phyloP scores from a whole-genome alignment of 2,329 filamentous ascomycete genomes.

The Cladobotryum protrusum region DNA sequence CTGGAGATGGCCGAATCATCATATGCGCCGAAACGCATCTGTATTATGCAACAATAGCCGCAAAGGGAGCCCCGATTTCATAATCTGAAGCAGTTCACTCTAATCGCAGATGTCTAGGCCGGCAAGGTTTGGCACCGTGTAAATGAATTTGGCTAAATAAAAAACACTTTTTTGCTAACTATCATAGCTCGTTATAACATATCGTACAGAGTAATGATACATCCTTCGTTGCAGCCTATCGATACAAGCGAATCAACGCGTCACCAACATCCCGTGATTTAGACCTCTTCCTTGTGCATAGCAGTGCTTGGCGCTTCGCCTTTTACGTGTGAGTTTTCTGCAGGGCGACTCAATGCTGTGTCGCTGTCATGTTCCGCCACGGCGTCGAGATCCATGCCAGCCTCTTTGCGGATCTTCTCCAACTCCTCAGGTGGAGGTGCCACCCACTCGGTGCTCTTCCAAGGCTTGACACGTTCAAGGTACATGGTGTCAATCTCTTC shows the following conservation, averaged over 20 bases:
- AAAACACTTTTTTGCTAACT: too few species aligned
- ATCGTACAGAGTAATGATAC: too few species aligned
- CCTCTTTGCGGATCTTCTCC: conserved; percentile 34
- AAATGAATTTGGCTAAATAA: too few species aligned
- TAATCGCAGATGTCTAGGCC: too few species aligned
- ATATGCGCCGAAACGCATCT: conserved; percentile 18
- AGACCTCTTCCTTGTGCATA: not conserved
- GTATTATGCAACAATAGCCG: conserved; percentile 5
- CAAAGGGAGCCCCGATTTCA: conserved; percentile 8
- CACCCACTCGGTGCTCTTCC: conserved; percentile 53
- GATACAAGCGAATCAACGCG: too few species aligned
- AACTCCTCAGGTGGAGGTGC: conserved; percentile 39
- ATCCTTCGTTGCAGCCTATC: too few species aligned
- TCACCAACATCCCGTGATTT: not conserved
- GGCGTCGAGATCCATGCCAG: conserved; percentile 33
- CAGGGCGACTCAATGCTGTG: not conserved
- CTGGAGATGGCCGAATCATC: conserved; percentile 36
- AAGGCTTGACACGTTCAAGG: conserved; percentile 56
- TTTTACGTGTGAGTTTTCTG: too few species aligned
- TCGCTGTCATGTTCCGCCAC: conserved; percentile 8
- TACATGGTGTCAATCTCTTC: conserved; percentile 82
- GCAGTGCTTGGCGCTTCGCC: too few species aligned
- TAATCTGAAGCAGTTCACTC: not conserved
- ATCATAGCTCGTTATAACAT: too few species aligned
- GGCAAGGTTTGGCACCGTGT: too few species aligned